Evolutionary conservation across 2,329 filamentous ascomycete genomes (phyloP).

Genomic region (Cladophialophora psammophila): DNA sequence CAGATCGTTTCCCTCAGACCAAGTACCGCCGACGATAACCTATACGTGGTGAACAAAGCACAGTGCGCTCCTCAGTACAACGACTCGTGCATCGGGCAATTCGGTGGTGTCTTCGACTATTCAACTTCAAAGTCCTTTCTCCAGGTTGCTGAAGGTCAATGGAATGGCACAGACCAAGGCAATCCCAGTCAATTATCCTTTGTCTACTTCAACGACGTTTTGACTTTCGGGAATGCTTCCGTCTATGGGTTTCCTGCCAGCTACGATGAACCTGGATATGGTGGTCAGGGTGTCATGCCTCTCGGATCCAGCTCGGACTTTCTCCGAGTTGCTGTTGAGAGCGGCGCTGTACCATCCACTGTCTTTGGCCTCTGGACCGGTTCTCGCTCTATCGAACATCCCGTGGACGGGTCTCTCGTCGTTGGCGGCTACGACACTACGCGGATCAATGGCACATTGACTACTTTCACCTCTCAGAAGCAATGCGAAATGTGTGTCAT

Average conservation of each 20-base stretch:
- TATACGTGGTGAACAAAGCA: conserved; percentile 37
- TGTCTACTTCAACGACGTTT: conserved; percentile 37
- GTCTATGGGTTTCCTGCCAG: conserved; percentile 34
- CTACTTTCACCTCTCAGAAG: conserved; percentile 26
- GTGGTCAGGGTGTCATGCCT: conserved; percentile 36
- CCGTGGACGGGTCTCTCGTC: conserved; percentile 35
- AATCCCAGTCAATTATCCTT: conserved; percentile 29
- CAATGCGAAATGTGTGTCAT: conserved; percentile 34
- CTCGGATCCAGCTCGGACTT: conserved; percentile 36
- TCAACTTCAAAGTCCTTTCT: conserved; percentile 28
- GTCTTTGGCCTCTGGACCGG: conserved; percentile 38
- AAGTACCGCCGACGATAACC: conserved; percentile 31
- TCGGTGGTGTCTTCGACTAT: conserved; percentile 38
- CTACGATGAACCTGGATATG: conserved; percentile 36
- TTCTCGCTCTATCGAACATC: conserved; percentile 31
- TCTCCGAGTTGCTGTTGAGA: conserved; percentile 30
- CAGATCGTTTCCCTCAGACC: conserved; percentile 38
- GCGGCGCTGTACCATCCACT: conserved; percentile 31
- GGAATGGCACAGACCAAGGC: conserved; percentile 31
- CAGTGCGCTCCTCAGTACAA: conserved; percentile 37
- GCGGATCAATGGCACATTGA: conserved; percentile 33
- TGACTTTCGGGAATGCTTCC: conserved; percentile 34
- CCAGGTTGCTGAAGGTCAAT: conserved; percentile 32
- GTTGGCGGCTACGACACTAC: conserved; percentile 39
- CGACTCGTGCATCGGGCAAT: conserved; percentile 30